Evolutionary conservation across 148 eudicot genomes (phyloP), one percentile per base, ranked within the genome.

Genomic region (Beta vulgaris): DNA sequence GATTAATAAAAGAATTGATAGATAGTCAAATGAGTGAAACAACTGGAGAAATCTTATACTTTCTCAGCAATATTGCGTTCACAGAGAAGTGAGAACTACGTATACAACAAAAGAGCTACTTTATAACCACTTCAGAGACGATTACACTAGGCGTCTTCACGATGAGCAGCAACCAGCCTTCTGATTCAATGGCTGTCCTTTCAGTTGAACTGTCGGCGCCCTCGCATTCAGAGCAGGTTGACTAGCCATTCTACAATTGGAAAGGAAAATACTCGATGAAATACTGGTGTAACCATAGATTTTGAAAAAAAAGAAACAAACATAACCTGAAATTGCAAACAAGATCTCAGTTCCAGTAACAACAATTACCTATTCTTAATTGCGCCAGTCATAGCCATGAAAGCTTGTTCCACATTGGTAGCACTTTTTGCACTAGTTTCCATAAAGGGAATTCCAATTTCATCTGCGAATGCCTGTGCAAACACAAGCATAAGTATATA

Each of bases 361-460:
- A n/a, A n/a, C n/a, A 48, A 7, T 51, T 64, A 88, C 91, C 94
- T 88, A 65, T 84, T 75, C 81, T 90, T 90, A 34, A 90, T 88
- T 65, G 90, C 68, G 57, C 85, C 88, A 77, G 94, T 81, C 91
- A 90, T 90, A 71, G 94, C 94, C 94, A 90, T 88, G 78, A 90
- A 90, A 73, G 91, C 91, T 61, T 86, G 91, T 81, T 90, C 94
- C 19, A 90, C 94, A 37, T 90, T 88, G 26, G 86, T 86, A 28
- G 94, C 82, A 69, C 86, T 85, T 76, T 90, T 90, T 48, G 94
- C 94, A 85, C 94, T 90, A 44, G 94, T 85, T 83, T 90, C 94
- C 83, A 90, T 51, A 49, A 90, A 90, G 8, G 94, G 88, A 16
- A 90, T 88, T 28, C 94, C 94, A 58, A 88, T 73, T 79, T 88